phyloP scores from a whole-genome alignment of 2,329 filamentous ascomycete genomes.

The Aspergillus cejpii region DNA sequence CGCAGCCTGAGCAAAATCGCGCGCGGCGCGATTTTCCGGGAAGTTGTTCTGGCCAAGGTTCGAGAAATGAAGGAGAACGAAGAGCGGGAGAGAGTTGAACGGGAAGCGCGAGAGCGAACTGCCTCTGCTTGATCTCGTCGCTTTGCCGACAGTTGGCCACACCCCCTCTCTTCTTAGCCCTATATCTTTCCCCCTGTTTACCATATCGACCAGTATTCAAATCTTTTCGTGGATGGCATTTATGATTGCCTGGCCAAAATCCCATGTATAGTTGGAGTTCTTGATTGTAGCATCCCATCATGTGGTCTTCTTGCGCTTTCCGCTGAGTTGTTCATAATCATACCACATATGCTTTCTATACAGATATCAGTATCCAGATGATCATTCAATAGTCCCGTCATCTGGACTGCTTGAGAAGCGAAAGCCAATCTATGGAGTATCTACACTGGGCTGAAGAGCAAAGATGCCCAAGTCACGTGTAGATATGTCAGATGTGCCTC shows the following conservation, averaged over 20 bases:
- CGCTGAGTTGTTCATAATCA: background rate
- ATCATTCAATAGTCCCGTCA: too few relatives aligned
- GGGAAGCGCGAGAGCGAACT: slow-evolving; percentile 45
- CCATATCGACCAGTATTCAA: slow-evolving; percentile 3
- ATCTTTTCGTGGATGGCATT: slow-evolving; percentile 25
- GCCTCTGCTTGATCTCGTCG: slow-evolving; percentile 15
- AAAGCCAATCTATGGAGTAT: too few relatives aligned
- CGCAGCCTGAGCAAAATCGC: slow-evolving; percentile 53
- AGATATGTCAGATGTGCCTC: background rate
- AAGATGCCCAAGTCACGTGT: background rate
- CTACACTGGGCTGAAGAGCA: too few relatives aligned
- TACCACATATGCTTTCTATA: background rate
- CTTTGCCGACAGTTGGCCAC: slow-evolving; percentile 17
- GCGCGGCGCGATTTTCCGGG: slow-evolving; percentile 75
- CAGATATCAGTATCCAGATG: too few relatives aligned
- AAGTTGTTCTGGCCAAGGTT: slow-evolving; percentile 90
- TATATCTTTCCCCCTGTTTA: too few relatives aligned
- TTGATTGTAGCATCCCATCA: background rate
- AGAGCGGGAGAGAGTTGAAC: slow-evolving; percentile 62
- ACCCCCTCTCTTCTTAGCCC: slow-evolving; percentile 1
- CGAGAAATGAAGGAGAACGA: slow-evolving; percentile 85
- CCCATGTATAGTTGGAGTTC: slow-evolving; percentile 3
- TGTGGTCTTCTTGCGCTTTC: background rate
- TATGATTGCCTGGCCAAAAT: slow-evolving; percentile 28
- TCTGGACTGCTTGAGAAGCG: too few relatives aligned